Evolutionary conservation across 495 filamentous ascomycete genomes (phyloP).

Genomic region (Xylaria curta): DNA sequence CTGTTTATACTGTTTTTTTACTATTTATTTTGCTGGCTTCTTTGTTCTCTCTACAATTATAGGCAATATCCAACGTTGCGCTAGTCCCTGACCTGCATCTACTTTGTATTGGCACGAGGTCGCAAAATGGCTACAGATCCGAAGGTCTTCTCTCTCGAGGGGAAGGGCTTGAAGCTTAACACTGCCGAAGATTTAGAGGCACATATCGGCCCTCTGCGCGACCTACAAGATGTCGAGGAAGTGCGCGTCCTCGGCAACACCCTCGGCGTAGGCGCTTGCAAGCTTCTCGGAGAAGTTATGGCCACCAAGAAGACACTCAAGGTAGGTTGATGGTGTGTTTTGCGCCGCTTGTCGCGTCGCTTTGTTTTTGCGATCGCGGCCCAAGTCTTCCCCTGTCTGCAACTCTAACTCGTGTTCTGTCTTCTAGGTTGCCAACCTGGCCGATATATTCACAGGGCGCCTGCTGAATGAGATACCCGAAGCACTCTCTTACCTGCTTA

Average conservation of each 20-base stretch:
- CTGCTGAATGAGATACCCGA: slow-evolving; percentile 92
- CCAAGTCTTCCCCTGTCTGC: not conserved
- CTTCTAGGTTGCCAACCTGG: slow-evolving; percentile 78
- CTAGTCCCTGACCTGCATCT: not conserved
- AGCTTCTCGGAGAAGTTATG: slow-evolving; percentile 79
- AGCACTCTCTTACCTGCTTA: slow-evolving; percentile 83
- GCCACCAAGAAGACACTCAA: slow-evolving; percentile 78
- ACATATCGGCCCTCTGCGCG: slow-evolving; percentile 77
- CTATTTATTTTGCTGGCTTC: not conserved
- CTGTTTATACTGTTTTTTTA: not conserved
- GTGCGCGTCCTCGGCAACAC: slow-evolving; percentile 89
- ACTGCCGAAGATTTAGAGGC: slow-evolving; percentile 82
- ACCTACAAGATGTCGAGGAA: slow-evolving; percentile 78
- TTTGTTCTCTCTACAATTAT: not conserved
- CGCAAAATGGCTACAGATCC: slow-evolving; percentile 51
- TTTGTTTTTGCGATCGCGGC: not conserved
- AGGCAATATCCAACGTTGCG: not conserved
- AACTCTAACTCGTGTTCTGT: slow-evolving; percentile 49
- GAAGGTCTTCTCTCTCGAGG: slow-evolving; percentile 89
- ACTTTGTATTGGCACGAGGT: not conserved
- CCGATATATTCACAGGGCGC: slow-evolving; percentile 96
- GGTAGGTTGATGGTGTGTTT: slow-evolving; percentile 48
- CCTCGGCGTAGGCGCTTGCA: slow-evolving; percentile 83
- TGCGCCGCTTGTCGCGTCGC: not conserved
- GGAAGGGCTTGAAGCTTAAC: slow-evolving; percentile 89